Conservation (phyloP, 192 early-diverging fungal species). For the Physocladia obscura region DNA sequence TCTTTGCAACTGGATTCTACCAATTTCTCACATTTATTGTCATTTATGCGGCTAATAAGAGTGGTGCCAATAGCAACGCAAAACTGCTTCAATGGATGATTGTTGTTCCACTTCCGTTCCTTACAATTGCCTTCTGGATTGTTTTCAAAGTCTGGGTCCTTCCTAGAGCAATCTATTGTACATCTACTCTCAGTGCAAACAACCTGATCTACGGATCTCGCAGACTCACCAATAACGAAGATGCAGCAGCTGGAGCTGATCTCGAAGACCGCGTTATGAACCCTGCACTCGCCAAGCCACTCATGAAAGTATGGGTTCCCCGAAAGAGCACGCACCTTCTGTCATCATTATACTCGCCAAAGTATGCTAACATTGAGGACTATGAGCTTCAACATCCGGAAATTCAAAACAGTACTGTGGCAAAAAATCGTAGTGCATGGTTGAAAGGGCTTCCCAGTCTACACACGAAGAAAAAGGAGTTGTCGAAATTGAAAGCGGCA, state of each 20-base stretch:
- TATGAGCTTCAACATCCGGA: constrained; percentile 24
- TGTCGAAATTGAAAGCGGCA: constrained; percentile 9
- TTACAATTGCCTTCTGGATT: constrained; percentile 38
- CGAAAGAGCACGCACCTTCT: constrained; percentile 23
- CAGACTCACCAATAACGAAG: not conserved
- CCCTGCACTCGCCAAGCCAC: constrained; percentile 43
- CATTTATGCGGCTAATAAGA: constrained; percentile 28
- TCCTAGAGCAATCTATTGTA: constrained; percentile 30
- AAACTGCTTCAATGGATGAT: constrained; percentile 28
- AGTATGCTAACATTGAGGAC: constrained; percentile 31
- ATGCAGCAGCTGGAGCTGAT: not conserved
- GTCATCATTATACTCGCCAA: constrained; percentile 22
- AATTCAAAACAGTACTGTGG: not conserved
- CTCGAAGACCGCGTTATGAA: constrained; percentile 44
- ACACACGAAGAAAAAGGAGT: constrained; percentile 13
- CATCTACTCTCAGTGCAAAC: constrained; percentile 11
- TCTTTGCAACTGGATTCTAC: constrained; percentile 32
- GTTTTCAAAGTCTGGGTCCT: constrained; percentile 19
- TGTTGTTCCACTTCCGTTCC: constrained; percentile 20
- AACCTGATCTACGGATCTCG: not conserved
- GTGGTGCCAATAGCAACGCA: not conserved
- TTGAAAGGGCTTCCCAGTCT: constrained; percentile 11
- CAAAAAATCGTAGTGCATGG: not conserved
- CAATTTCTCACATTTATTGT: constrained; percentile 45
- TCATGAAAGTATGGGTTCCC: constrained; percentile 45